Conservation (phyloP, 768 basidiomycete genomes). For the Tylopilus vinaceipallidus region DNA sequence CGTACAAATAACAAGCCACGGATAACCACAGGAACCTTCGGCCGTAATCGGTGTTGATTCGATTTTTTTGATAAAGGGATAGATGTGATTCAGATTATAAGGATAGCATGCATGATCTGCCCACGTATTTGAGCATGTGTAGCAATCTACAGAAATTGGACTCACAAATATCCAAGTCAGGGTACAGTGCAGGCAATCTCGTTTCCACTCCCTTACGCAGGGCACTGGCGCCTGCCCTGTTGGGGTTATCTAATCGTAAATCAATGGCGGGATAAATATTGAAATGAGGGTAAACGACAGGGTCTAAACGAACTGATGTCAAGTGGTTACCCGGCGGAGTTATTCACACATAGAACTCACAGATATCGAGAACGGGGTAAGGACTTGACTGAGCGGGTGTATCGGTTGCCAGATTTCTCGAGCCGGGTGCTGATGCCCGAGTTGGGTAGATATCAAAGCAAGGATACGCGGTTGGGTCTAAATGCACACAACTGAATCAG, state of each 20-base stretch:
- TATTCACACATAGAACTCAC: slow-evolving; percentile 6
- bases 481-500: slow-evolving; percentile 2
- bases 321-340: neutral
- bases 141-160: neutral
- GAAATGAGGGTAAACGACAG: slow-evolving; percentile 40
- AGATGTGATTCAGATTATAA: slow-evolving; percentile 35
- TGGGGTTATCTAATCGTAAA: neutral
- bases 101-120: slow-evolving; percentile 43
- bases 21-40: slow-evolving; percentile 28
- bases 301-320: slow-evolving; percentile 35
- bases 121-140: neutral
- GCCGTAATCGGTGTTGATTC: slow-evolving; percentile 6
- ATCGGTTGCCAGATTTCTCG: neutral
- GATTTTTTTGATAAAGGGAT: slow-evolving; percentile 20
- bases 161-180: slow-evolving; percentile 36
- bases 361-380: slow-evolving; percentile 28
- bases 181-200: slow-evolving; percentile 11
- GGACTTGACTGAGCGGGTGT: neutral
- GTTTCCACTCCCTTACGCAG: slow-evolving; percentile 4
- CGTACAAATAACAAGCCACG: slow-evolving; percentile 39
- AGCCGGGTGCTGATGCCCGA: neutral
- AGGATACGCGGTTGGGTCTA: slow-evolving; percentile 28
- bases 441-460: slow-evolving; percentile 35
- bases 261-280: slow-evolving; percentile 37
- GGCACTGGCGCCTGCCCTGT: neutral